A percentile compares a stretch with the other conserved stretches of the same genome.
These are phyloP conservation scores for Cladorrhinum sp. DNA, from an alignment of 2,329 filamentous ascomycete species.

Conservation along the genomic window DNA sequence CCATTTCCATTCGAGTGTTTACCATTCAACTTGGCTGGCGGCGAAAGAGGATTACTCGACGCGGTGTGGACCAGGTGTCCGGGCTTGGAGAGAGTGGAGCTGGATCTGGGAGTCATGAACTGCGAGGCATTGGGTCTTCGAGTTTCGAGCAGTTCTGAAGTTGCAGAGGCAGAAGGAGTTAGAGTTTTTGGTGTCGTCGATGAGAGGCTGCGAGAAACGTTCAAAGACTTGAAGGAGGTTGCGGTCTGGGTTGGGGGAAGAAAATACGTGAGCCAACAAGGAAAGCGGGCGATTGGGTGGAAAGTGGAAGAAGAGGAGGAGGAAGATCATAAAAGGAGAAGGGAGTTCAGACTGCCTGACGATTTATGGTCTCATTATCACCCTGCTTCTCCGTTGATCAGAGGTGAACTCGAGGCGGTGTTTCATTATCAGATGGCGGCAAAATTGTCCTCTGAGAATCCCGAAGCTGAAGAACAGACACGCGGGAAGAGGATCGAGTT, in stretches of 20 bases:
- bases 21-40: neutral
- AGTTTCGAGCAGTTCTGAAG: neutral
- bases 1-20: slow-evolving; percentile 1
- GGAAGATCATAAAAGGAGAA: neutral
- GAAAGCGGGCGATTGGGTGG: neutral
- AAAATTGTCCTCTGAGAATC: neutral
- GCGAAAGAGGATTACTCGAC: neutral
- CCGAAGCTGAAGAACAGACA: neutral
- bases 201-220: neutral
- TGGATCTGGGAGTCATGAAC: neutral
- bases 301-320: neutral
- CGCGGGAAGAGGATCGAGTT: slow-evolving; percentile 1
- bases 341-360: neutral
- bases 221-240: neutral
- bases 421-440: neutral
- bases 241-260: neutral
- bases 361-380: neutral
- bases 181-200: neutral
- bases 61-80: neutral
- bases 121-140: neutral
- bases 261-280: neutral
- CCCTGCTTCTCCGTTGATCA: neutral
- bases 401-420: neutral
- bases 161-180: neutral
- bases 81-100: neutral